These are phyloP conservation scores for Mucor plumbeus DNA, from an alignment of 371 early-diverging fungal genomes.

Conservation along the genomic window DNA sequence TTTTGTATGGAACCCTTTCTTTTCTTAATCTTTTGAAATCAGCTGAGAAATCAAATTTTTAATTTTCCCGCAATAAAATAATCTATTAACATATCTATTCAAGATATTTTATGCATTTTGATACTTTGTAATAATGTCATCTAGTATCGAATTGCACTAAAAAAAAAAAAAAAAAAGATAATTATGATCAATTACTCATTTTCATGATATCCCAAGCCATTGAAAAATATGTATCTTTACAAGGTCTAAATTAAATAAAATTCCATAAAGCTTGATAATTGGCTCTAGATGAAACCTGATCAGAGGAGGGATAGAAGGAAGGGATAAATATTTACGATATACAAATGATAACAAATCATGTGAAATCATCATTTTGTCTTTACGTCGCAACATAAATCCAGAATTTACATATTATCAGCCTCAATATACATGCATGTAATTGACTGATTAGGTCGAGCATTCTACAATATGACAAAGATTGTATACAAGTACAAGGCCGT, in stretches of 20 bases:
- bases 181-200: too few species aligned
- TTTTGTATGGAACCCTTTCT: not conserved
- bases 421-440: too few species aligned
- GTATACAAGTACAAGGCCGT: too few species aligned
- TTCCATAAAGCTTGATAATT: not conserved
- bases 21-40: slow-evolving; percentile 11
- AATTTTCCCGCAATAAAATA: not conserved
- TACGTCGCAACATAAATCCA: not conserved
- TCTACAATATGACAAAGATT: too few species aligned
- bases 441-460: too few species aligned
- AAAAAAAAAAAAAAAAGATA: too few species aligned
- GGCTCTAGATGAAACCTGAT: slow-evolving; percentile 1
- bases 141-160: too few species aligned
- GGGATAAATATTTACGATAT: not conserved
- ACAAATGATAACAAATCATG: not conserved
- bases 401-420: too few species aligned
- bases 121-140: too few species aligned
- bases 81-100: not conserved
- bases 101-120: too few species aligned
- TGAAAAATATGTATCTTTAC: too few species aligned
- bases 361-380: not conserved
- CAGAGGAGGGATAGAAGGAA: not conserved
- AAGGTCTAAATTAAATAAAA: not conserved
- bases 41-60: slow-evolving; percentile 11
- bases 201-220: too few species aligned